A percentile compares a stretch with the other conserved stretches of the same genome.
phyloP scores from a whole-genome alignment of 345 rosid genomes.

The Nephelium lappaceum region DNA sequence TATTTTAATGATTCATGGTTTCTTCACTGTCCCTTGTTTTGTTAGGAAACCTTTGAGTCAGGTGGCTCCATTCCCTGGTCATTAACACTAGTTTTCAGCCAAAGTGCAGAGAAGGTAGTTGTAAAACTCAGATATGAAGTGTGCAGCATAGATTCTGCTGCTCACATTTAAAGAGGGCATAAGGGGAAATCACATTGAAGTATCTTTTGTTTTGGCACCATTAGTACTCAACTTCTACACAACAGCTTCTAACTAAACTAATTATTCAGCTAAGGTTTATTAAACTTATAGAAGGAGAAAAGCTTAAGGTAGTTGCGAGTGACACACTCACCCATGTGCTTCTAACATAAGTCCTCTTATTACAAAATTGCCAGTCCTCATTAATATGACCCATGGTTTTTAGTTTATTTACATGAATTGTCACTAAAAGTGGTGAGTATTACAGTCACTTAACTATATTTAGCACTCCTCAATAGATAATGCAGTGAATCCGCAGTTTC shows the following conservation, averaged over 20 bases:
- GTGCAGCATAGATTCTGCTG: background rate
- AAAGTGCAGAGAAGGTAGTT: background rate
- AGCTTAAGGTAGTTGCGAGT: background rate
- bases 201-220: background rate
- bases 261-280: background rate
- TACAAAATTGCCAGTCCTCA: background rate
- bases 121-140: background rate
- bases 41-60: background rate
- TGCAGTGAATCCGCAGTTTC: background rate
- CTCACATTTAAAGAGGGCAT: conserved; percentile 6
- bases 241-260: background rate
- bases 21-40: background rate
- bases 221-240: background rate
- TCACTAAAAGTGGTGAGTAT: background rate
- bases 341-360: background rate
- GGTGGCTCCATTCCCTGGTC: background rate
- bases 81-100: background rate
- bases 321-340: background rate
- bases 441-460: background rate
- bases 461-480: background rate
- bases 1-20: background rate
- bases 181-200: background rate
- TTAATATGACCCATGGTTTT: background rate
- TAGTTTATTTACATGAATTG: no score
- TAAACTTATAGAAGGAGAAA: background rate